Conservation (phyloP, 352 stramenopile species). For the Globisporangium irregulare region DNA sequence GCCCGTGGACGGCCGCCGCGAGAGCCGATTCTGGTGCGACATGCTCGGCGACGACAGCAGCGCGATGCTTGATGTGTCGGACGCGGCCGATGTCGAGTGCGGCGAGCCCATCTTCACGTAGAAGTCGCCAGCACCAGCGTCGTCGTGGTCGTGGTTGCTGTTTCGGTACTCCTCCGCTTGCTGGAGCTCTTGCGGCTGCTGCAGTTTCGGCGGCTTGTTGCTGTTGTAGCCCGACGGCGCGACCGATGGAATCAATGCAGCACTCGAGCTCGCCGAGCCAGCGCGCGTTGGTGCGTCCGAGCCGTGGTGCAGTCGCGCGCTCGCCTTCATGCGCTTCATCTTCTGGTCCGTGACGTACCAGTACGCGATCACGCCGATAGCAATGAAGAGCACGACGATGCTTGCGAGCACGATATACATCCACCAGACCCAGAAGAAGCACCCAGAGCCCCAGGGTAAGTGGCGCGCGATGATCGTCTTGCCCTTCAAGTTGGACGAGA, state of each 20-base stretch:
- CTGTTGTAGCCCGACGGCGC: slow-evolving; percentile 23
- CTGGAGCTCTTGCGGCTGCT: slow-evolving; percentile 23
- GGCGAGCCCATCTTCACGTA: slow-evolving; percentile 58
- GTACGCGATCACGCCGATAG: slow-evolving; percentile 52
- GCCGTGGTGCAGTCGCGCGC: slow-evolving; percentile 20
- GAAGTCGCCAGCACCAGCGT: slow-evolving; percentile 2
- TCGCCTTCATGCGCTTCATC: slow-evolving; percentile 39
- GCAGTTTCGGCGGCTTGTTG: slow-evolving; percentile 21
- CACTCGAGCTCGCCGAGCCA: slow-evolving; percentile 23
- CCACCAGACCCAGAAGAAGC: slow-evolving; percentile 87
- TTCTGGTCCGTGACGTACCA: slow-evolving; percentile 46
- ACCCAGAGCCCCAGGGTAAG: slow-evolving; percentile 55
- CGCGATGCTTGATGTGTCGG: slow-evolving; percentile 58
- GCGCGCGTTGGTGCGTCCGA: slow-evolving; percentile 24
- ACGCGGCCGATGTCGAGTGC: slow-evolving; percentile 43
- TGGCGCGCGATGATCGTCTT: slow-evolving; percentile 55
- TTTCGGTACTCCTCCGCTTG: not conserved
- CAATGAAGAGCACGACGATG: slow-evolving; percentile 53
- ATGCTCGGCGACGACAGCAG: slow-evolving; percentile 44
- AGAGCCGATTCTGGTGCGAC: slow-evolving; percentile 19
- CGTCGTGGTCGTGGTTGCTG: not conserved
- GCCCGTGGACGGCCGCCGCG: slow-evolving; percentile 5
- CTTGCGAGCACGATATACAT: slow-evolving; percentile 77
- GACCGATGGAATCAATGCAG: slow-evolving; percentile 25
- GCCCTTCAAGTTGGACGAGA: slow-evolving; percentile 55